Conservation (phyloP, 2,329 filamentous ascomycete species). For the Fusarium haematococcum region DNA sequence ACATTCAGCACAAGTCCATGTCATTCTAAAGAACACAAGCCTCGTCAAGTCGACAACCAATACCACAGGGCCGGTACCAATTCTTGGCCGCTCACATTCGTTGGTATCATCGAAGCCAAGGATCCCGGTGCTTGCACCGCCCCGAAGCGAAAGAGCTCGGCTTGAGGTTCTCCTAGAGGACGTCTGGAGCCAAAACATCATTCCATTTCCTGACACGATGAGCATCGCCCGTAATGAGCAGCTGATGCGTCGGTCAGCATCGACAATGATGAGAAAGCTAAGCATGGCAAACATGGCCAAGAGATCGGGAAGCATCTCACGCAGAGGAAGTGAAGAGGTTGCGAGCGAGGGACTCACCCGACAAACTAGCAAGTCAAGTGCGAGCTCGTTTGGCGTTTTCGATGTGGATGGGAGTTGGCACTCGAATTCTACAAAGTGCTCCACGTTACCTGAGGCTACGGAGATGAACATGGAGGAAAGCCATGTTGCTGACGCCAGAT, state of each 20-base stretch:
- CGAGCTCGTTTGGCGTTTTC: constrained; percentile 15
- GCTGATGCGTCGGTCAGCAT: constrained; percentile 81
- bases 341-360: constrained; percentile 11
- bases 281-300: constrained; percentile 85
- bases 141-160: constrained; percentile 79
- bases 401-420: constrained; percentile 17
- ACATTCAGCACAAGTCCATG: constrained; percentile 76
- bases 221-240: constrained; percentile 74
- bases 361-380: constrained; percentile 27
- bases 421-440: constrained; percentile 18
- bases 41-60: constrained; percentile 68
- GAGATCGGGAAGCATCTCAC: constrained; percentile 69
- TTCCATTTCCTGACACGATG: constrained; percentile 88
- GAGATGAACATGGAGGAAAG: constrained; percentile 10
- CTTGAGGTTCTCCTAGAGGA: constrained; percentile 81
- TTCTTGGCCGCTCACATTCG: constrained; percentile 83
- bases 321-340: constrained; percentile 20
- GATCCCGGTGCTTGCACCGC: constrained; percentile 78
- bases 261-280: constrained; percentile 87
- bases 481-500: neutral
- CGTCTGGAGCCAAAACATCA: constrained; percentile 83
- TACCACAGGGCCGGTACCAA: constrained; percentile 54
- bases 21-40: constrained; percentile 89
- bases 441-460: constrained; percentile 18
- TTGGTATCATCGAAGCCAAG: constrained; percentile 75